phyloP scores from a whole-genome alignment of 345 rosid species.

The Gossypium stocksii region DNA sequence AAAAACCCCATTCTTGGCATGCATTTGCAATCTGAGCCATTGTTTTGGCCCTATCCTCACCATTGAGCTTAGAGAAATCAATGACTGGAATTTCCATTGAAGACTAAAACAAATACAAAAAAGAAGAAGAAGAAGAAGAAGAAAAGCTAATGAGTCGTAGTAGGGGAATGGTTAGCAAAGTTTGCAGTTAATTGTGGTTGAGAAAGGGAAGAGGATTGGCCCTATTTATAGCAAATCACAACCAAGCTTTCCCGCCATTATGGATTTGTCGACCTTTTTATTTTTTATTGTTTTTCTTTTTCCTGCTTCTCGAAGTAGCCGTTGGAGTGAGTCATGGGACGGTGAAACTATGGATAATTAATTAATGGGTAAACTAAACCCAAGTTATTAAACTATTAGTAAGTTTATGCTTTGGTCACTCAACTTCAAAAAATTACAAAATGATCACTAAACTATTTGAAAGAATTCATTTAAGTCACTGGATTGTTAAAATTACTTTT shows the following conservation, averaged over 20 bases:
- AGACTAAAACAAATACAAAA: too few species aligned
- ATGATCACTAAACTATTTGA: too few species aligned
- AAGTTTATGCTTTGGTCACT: too few species aligned
- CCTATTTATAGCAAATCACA: conserved; percentile 28
- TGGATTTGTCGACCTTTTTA: not conserved
- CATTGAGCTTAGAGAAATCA: conserved; percentile 75
- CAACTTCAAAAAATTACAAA: too few species aligned
- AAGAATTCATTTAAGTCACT: too few species aligned
- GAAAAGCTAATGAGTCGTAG: not conserved
- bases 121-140: too few species aligned
- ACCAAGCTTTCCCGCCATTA: conserved; percentile 19
- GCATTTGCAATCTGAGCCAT: conserved; percentile 68
- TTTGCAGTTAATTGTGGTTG: not conserved
- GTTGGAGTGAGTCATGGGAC: conserved; percentile 21
- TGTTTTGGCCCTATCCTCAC: conserved; percentile 58
- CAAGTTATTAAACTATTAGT: too few species aligned
- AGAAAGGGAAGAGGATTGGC: not conserved
- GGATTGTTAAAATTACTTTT: too few species aligned
- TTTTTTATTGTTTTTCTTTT: not conserved
- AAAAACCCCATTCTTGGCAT: conserved; percentile 90
- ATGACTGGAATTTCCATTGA: conserved; percentile 85
- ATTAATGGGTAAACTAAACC: not conserved
- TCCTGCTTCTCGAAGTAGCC: conserved; percentile 5
- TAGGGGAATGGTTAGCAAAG: not conserved
- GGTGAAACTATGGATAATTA: conserved; percentile 26